Percentiles rank a stretch among this genome's conserved stretches.
Conservation (phyloP, 139 green algal genomes). For the Asterochloris sp. region DNA sequence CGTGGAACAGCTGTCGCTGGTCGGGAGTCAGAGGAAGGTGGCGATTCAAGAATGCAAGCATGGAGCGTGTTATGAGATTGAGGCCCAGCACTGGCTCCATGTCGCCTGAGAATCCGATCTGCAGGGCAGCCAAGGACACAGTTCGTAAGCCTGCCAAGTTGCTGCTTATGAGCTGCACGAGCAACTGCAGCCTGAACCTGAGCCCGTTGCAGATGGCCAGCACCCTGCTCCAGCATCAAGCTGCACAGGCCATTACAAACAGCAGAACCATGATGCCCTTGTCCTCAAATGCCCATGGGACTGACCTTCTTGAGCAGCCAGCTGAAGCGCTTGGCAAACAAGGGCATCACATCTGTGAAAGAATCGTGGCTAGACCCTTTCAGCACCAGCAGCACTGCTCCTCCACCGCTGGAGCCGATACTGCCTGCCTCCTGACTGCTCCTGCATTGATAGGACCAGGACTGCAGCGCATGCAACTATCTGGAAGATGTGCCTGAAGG, state of each 20-base stretch:
- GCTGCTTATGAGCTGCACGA: not conserved
- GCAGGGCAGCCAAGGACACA: not conserved
- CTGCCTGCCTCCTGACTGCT: not conserved
- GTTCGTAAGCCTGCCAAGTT: not conserved
- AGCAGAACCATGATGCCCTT: not conserved
- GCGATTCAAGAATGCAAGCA: constrained; percentile 34
- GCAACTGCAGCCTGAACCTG: not conserved
- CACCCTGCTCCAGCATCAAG: not conserved
- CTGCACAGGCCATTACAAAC: not conserved
- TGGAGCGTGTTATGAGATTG: constrained; percentile 20
- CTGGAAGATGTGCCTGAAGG: not conserved
- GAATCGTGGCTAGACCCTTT: constrained; percentile 39
- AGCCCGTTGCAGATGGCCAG: not conserved
- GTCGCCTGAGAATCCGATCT: constrained; percentile 31
- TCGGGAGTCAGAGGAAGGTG: constrained; percentile 32
- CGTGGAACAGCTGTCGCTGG: not conserved
- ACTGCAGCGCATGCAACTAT: not conserved
- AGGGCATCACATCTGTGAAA: constrained; percentile 31
- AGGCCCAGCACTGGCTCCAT: constrained; percentile 43
- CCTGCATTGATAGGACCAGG: not conserved
- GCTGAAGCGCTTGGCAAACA: constrained; percentile 11
- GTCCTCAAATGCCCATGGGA: not conserved
- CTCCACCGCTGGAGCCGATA: constrained; percentile 16
- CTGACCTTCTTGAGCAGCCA: constrained; percentile 16
- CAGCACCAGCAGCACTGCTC: constrained; percentile 40